Percentiles rank a stretch among this genome's conserved stretches.
These are phyloP conservation scores for Gonium pectorale DNA, from an alignment of 139 green algal genomes.

Conservation along the genomic window DNA sequence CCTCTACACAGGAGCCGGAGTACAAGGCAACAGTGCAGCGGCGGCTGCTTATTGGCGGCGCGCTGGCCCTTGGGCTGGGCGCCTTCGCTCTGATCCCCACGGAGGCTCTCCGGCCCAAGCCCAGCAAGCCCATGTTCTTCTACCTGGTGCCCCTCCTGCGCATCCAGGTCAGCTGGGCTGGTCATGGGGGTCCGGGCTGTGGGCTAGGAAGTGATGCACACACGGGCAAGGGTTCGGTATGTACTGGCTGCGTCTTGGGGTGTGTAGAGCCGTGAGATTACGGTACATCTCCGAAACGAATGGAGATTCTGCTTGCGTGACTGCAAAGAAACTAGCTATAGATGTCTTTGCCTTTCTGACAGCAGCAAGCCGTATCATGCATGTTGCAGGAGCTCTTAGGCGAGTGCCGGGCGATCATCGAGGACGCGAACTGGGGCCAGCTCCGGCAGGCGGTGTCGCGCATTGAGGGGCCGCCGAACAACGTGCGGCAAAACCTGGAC, in stretches of 20 bases:
- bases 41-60: conserved; percentile 68
- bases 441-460: conserved; percentile 38
- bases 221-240: too few species aligned
- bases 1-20: conserved; percentile 21
- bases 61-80: conserved; percentile 40
- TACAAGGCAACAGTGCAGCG: conserved; percentile 48
- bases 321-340: too few species aligned
- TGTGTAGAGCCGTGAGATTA: too few species aligned
- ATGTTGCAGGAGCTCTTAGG: conserved; percentile 52
- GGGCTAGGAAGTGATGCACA: too few species aligned
- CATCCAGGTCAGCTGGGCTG: conserved; percentile 44
- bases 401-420: conserved; percentile 47
- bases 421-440: conserved; percentile 55
- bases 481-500: conserved; percentile 58
- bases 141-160: conserved; percentile 80
- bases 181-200: too few species aligned
- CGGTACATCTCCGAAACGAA: too few species aligned
- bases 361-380: too few species aligned
- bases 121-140: conserved; percentile 79
- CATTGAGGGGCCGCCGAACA: conserved; percentile 73
- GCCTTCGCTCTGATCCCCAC: conserved; percentile 82
- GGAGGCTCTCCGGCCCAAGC: conserved; percentile 64
- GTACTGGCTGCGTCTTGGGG: too few species aligned
- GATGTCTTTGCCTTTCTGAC: too few species aligned
- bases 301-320: too few species aligned